Conservation (phyloP, 306 rosid species). For the Fragaria nilgerrensis region DNA sequence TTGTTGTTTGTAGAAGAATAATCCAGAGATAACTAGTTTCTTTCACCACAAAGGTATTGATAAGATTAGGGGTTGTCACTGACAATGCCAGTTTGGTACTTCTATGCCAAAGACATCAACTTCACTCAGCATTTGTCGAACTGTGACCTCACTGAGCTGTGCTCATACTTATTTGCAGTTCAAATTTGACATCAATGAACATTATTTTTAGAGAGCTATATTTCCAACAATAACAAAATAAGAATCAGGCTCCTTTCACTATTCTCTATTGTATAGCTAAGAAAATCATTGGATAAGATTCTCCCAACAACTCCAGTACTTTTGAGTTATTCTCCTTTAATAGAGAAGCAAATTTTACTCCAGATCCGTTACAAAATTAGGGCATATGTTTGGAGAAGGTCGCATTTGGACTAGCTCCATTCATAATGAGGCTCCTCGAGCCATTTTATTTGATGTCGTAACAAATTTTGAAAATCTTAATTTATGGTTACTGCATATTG, state of each 20-base stretch:
- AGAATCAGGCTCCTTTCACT: background rate
- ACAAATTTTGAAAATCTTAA: background rate
- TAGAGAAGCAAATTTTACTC: too few species aligned
- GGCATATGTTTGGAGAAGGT: background rate
- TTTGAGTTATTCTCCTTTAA: background rate
- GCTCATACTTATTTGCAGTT: background rate
- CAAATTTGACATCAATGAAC: background rate
- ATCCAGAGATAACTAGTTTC: constrained; percentile 23
- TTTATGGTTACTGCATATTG: too few species aligned
- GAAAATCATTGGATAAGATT: too few species aligned
- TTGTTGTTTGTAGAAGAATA: constrained; percentile 14
- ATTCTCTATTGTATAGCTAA: too few species aligned
- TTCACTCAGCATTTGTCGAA: background rate
- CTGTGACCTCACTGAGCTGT: background rate
- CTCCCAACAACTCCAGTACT: too few species aligned
- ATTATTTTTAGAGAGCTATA: background rate
- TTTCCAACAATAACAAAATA: background rate
- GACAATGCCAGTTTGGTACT: background rate
- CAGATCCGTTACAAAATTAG: too few species aligned
- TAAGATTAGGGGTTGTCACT: background rate
- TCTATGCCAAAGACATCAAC: background rate
- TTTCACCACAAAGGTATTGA: background rate
- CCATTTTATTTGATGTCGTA: background rate
- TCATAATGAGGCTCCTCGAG: too few species aligned
- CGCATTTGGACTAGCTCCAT: background rate